Conservation (phyloP, 176 grass and related monocot genomes). For the Oryza australiensis region DNA sequence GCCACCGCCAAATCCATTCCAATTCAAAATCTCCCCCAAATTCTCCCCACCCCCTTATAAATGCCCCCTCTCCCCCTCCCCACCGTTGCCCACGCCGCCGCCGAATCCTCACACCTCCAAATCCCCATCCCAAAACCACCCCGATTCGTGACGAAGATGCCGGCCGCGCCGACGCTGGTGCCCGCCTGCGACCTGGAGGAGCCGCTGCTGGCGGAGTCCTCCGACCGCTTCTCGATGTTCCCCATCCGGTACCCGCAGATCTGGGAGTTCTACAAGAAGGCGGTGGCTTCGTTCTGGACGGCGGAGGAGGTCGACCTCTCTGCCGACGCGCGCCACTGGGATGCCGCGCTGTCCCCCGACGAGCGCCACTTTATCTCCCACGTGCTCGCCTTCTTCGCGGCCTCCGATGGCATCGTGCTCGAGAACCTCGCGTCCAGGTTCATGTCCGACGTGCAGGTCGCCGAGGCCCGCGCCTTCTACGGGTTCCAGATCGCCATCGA, state of each 20-base stretch:
- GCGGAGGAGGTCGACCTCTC: conserved; percentile 86
- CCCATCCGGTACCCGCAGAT: conserved; percentile 64
- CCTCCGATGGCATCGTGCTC: conserved; percentile 92
- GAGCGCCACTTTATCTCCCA: conserved; percentile 97
- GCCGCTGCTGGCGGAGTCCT: conserved; percentile 67
- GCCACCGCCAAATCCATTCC: conserved; percentile 33
- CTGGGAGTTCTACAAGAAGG: conserved; percentile 94
- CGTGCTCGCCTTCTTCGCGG: conserved; percentile 90
- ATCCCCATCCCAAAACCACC: background rate
- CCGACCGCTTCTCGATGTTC: conserved; percentile 83
- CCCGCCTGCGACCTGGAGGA: conserved; percentile 67
- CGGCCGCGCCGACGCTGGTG: conserved; percentile 45
- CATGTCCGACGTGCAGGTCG: conserved; percentile 89
- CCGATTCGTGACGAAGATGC: conserved; percentile 41
- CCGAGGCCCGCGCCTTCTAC: conserved; percentile 88
- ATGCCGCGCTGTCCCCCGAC: conserved; percentile 47
- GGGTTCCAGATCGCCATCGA: conserved; percentile 97
- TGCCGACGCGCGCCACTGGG: conserved; percentile 65
- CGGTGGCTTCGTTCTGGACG: conserved; percentile 89
- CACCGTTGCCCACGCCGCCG: background rate
- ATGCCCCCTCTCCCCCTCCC: background rate
- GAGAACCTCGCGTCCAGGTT: conserved; percentile 87
- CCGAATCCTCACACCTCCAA: background rate
- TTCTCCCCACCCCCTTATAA: background rate
- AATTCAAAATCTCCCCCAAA: conserved; percentile 34